Evolutionary conservation across 2,329 filamentous ascomycete genomes (phyloP), one percentile per base, ranked within the genome.

Genomic region (Corynespora cassiicola): DNA sequence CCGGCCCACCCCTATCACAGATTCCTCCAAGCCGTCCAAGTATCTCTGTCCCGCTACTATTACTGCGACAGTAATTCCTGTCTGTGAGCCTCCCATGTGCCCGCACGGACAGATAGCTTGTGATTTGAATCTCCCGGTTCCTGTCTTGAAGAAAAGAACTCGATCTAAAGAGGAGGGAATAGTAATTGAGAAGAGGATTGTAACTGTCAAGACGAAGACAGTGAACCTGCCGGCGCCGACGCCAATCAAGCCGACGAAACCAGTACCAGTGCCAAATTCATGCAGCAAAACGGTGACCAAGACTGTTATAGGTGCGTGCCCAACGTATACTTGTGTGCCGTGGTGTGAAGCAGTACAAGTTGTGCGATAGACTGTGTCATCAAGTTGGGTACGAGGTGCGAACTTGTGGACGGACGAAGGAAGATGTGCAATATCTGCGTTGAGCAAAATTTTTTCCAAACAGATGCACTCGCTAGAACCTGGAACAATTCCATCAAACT

Each of bases 271-370:
- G 28, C 17, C 2, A 18, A 18, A 18, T n/a, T n/a, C n/a, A n/a
- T n/a, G n/a, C n/a, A n/a, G n/a, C n/a, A n/a, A n/a, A n/a, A n/a
- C n/a, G n/a, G n/a, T n/a, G n/a, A n/a, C n/a, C n/a, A n/a, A n/a
- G n/a, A n/a, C n/a, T n/a, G n/a, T n/a, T n/a, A n/a, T n/a, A n/a
- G n/a, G n/a, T n/a, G 28, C 30, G 11, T 59, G 55, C 39, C 55
- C 55, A 19, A 59, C 53, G 10, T 59, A 42, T 30, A 56, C 53
- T 29, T 59, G 55, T 43, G 53, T 56, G 25, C 50, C 54, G 20
- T 39, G 32, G 14, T 54, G 51, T 40, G 35, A 46, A 28, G 22
- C 31, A 11, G 36, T 20, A 20, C 37, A 47, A 26, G 35, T 50
- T 34, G 42, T 52, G 8, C 21, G 39, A n/a, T 47, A 45, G 23